Evolutionary conservation across 2,329 filamentous ascomycete species (phyloP).

Genomic region (Penicillium fuscoglaucum): DNA sequence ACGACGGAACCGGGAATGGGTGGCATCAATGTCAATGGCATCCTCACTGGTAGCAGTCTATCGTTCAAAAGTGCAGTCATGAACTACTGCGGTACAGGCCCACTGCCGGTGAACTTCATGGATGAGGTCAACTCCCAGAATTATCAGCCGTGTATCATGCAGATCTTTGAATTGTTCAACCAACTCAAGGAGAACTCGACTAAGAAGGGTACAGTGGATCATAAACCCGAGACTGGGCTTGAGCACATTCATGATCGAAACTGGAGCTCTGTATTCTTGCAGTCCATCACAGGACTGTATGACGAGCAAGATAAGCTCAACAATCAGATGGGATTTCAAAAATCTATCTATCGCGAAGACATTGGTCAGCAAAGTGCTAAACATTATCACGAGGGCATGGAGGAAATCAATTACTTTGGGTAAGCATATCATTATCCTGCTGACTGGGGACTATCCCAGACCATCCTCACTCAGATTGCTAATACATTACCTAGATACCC

Average conservation of each 20-base stretch:
- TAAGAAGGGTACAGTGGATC: not conserved
- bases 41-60: conserved; percentile 33
- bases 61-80: conserved; percentile 36
- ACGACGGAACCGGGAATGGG: conserved; percentile 29
- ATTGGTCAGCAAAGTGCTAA: conserved; percentile 32
- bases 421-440: conserved; percentile 20
- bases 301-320: conserved; percentile 33
- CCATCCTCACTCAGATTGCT: not conserved
- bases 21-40: conserved; percentile 32
- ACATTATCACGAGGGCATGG: conserved; percentile 32
- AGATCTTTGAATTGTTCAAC: conserved; percentile 36
- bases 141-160: conserved; percentile 37
- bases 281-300: conserved; percentile 34
- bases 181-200: conserved; percentile 17
- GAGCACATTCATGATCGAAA: conserved; percentile 25
- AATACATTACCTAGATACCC: conserved; percentile 20
- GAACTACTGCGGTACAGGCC: conserved; percentile 34
- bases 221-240: not conserved
- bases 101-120: conserved; percentile 34
- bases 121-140: conserved; percentile 29
- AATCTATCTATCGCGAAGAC: conserved; percentile 32
- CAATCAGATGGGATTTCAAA: conserved; percentile 39
- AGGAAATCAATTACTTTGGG: conserved; percentile 48
- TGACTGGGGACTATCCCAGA: not conserved
- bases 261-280: conserved; percentile 35